Percentiles rank a stretch among this genome's conserved stretches.
Evolutionary conservation across 176 grass and related monocot species (phyloP).

Genomic region (Canna indica): DNA sequence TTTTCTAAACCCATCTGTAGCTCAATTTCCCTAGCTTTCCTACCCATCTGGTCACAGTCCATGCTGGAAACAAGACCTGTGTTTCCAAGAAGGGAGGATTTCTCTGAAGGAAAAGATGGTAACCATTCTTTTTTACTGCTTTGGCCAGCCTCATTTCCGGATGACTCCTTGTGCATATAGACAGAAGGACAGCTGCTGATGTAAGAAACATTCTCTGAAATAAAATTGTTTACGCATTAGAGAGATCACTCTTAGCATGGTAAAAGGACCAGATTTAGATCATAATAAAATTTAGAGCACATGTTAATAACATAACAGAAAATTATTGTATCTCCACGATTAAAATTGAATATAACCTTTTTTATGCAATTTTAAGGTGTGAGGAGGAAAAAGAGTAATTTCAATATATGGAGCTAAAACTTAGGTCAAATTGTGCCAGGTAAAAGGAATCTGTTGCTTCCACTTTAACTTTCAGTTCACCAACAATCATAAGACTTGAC

Average conservation of each 20-base stretch:
- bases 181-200: constrained; percentile 30
- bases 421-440: too few species aligned
- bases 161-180: constrained; percentile 32
- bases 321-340: neutral
- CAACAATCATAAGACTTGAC: too few species aligned
- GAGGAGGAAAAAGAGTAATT: neutral
- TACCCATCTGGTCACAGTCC: constrained; percentile 23
- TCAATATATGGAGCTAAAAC: neutral
- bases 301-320: too few species aligned
- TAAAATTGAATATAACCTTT: neutral
- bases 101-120: constrained; percentile 37
- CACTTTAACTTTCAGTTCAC: too few species aligned
- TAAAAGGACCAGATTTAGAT: neutral
- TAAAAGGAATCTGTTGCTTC: too few species aligned
- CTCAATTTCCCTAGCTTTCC: constrained; percentile 37
- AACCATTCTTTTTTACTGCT: constrained; percentile 39
- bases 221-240: constrained; percentile 1
- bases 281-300: too few species aligned
- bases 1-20: constrained; percentile 27
- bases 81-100: constrained; percentile 37
- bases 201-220: constrained; percentile 48
- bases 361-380: too few species aligned
- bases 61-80: constrained; percentile 21
- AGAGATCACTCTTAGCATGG: too few species aligned
- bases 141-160: constrained; percentile 37